Evolutionary conservation across 2,329 filamentous ascomycete genomes (phyloP), one percentile per base, ranked within the genome.

Genomic region (Monilinia laxa): DNA sequence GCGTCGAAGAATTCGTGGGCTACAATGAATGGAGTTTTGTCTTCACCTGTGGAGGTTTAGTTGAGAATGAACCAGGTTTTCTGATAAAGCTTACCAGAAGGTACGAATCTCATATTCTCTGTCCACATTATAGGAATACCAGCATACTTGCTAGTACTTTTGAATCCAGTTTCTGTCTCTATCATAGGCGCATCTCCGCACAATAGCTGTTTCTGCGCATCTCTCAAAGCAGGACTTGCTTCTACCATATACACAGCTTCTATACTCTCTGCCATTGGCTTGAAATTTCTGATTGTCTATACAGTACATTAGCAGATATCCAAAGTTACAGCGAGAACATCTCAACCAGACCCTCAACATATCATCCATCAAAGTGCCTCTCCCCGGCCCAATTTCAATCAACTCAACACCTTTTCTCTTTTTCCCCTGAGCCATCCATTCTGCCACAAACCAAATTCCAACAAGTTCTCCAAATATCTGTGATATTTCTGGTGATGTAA

Each of bases 1-100:
- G 95, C 95, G 73, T 99, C 95, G 80, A 99, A 99, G 82, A 99
- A 98, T 77, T 99, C 95, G 77, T 99, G 95, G 5, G 95, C 95
- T 59, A 98, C 86, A 68, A 99, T 96, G 78, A 98, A 96, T 0
- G 95, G 94, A 28, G 88, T 91, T 75, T 90, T 91, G 68, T 84
- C 83, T 28, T 87, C 79, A 68, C 86, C 87, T 89, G 71, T 62
- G 9, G 42, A 54, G 40, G 3, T 35, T 35, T 63, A 47, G 40
- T 11, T 20, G 25, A 54, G 12, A 38, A 38, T 51, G 20, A 3
- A 35, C 28, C n/a, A 18, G 28, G 25, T 35, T 55, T 16, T 4
- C 35, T 52, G 20, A 49, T 18, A 2, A 54, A 18, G 67, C 60
- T 69, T 69, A 71, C 68, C 60, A 57, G 66, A 68, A 62, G 67